These are phyloP conservation scores for peach (Prunus persica) DNA, from an alignment of 306 rosid species.

Conservation along the genomic window DNA sequence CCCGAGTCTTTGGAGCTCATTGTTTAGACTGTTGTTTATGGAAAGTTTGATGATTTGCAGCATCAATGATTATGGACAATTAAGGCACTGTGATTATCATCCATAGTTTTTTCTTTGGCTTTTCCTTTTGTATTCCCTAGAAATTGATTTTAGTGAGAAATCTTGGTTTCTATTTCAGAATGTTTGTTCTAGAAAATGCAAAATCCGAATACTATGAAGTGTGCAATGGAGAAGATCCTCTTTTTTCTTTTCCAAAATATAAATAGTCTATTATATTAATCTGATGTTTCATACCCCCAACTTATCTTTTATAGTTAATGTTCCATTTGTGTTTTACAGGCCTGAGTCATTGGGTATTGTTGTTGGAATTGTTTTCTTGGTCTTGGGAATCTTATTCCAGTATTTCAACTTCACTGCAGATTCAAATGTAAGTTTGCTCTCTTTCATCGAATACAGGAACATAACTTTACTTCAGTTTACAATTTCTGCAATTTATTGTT, in stretches of 20 bases:
- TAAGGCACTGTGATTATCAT: neutral
- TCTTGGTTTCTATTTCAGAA: neutral
- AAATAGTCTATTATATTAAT: neutral
- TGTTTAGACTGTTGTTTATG: neutral
- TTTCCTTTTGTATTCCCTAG: neutral
- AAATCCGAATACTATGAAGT: neutral
- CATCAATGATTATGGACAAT: neutral
- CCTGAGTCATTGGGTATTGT: conserved; percentile 95
- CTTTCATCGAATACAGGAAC: neutral
- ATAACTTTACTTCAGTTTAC: neutral
- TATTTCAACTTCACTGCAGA: conserved; percentile 85
- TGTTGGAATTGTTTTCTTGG: conserved; percentile 84
- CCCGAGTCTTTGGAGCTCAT: neutral
- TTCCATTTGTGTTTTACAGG: conserved; percentile 43
- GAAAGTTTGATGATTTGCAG: neutral
- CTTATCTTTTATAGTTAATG: neutral
- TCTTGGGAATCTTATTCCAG: conserved; percentile 77
- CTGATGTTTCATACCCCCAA: neutral
- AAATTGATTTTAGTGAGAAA: neutral
- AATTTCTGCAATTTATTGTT: neutral
- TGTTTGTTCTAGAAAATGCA: neutral
- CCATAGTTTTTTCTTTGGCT: neutral
- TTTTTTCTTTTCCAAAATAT: neutral
- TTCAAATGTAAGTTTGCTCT: conserved; percentile 62
- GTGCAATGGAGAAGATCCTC: neutral